Evolutionary conservation across 2,329 filamentous ascomycete genomes (phyloP).

Genomic region (Arthrobotrys entomopaga): DNA sequence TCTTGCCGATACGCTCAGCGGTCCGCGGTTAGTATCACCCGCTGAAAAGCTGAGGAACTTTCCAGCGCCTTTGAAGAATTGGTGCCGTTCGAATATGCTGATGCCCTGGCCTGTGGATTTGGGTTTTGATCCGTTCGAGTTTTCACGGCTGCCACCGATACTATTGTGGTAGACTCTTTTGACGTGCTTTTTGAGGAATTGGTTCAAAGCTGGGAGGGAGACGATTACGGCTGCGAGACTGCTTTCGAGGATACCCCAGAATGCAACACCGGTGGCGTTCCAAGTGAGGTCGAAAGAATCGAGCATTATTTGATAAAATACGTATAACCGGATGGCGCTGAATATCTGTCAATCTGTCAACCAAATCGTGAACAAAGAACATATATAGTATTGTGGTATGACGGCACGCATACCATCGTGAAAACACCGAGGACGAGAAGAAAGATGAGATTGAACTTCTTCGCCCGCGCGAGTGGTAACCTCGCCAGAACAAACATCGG

Average conservation of each 20-base stretch:
- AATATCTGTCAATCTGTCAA: constrained; percentile 3
- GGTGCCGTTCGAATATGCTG: constrained; percentile 34
- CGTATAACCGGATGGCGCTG: constrained; percentile 25
- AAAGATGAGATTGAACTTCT: constrained; percentile 42
- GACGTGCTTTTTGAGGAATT: constrained; percentile 15
- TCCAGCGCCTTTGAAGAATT: constrained; percentile 9
- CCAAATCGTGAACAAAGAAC: neutral
- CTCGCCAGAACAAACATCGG: constrained; percentile 26
- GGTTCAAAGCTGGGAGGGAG: constrained; percentile 30
- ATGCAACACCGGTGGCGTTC: constrained; percentile 32
- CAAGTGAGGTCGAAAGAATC: constrained; percentile 39
- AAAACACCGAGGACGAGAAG: constrained; percentile 36
- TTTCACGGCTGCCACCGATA: neutral
- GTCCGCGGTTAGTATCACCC: constrained; percentile 6
- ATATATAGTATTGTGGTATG: neutral
- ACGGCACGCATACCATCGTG: constrained; percentile 17
- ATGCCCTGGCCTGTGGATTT: constrained; percentile 23
- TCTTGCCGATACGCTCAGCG: constrained; percentile 5
- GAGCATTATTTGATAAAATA: constrained; percentile 35
- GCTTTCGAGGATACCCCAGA: constrained; percentile 39
- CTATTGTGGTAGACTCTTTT: constrained; percentile 11
- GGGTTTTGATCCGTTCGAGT: neutral
- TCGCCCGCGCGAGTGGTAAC: constrained; percentile 18
- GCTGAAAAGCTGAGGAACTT: constrained; percentile 33
- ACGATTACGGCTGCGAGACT: constrained; percentile 35